These are phyloP conservation scores for Macrophomina phaseolina DNA, from an alignment of 2,329 filamentous ascomycete genomes.

Conservation along the genomic window DNA sequence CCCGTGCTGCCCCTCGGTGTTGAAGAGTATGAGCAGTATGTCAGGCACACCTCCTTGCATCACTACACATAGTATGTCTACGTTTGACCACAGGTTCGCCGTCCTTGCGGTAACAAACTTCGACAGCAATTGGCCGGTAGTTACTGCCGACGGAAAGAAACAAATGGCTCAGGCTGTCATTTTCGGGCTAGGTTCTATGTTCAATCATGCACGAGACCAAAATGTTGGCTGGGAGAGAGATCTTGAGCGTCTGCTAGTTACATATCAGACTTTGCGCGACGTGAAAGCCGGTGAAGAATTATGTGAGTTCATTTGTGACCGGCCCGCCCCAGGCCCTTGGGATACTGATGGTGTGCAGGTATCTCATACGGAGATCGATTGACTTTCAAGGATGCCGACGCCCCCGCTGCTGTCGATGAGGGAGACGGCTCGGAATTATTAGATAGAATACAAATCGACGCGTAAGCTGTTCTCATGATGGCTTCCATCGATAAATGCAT, in stretches of 20 bases:
- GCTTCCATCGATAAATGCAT: neutral
- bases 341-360: slow-evolving; percentile 34
- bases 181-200: slow-evolving; percentile 63
- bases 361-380: slow-evolving; percentile 56
- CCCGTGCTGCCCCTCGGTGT: slow-evolving; percentile 58
- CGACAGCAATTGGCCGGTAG: slow-evolving; percentile 52
- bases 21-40: slow-evolving; percentile 55
- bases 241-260: slow-evolving; percentile 51
- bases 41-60: slow-evolving; percentile 57
- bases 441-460: slow-evolving; percentile 48
- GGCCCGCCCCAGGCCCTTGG: neutral
- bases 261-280: slow-evolving; percentile 57
- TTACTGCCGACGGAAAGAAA: slow-evolving; percentile 34
- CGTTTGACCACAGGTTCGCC: too few species aligned
- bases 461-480: neutral
- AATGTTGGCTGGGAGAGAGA: slow-evolving; percentile 64
- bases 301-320: slow-evolving; percentile 45
- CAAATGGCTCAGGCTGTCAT: slow-evolving; percentile 58
- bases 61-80: slow-evolving; percentile 62
- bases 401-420: slow-evolving; percentile 32
- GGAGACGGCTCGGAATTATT: slow-evolving; percentile 48
- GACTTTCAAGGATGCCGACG: slow-evolving; percentile 52
- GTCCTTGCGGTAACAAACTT: slow-evolving; percentile 26
- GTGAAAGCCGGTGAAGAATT: slow-evolving; percentile 61
- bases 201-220: slow-evolving; percentile 62